Conservation (phyloP, 768 basidiomycete genomes). For the Stropharia rugosoannulata region DNA sequence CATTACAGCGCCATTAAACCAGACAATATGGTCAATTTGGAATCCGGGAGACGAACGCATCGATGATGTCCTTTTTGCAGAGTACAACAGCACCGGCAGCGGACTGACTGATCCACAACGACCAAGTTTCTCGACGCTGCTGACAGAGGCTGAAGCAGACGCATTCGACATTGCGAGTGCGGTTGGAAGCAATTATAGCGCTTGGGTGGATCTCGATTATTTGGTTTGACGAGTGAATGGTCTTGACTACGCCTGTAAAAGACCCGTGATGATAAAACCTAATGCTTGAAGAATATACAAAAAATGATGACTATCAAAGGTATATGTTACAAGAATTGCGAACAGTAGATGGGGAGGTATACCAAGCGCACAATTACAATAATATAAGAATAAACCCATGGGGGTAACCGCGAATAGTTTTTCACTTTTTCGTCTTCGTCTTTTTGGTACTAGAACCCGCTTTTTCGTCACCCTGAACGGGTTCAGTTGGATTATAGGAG, state of each 20-base stretch:
- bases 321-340: not conserved
- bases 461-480: conserved; percentile 38
- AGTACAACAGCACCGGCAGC: conserved; percentile 41
- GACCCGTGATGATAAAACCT: not conserved
- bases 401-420: not conserved
- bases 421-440: conserved; percentile 36
- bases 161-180: conserved; percentile 38
- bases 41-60: conserved; percentile 33
- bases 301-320: not conserved
- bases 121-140: conserved; percentile 36
- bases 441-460: conserved; percentile 39
- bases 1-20: conserved; percentile 37
- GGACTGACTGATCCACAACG: conserved; percentile 30
- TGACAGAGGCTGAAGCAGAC: conserved; percentile 32
- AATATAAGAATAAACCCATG: not conserved
- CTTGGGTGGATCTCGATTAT: conserved; percentile 29
- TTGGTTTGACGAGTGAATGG: conserved; percentile 7
- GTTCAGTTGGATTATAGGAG: not conserved
- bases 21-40: conserved; percentile 47
- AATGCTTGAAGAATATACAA: not conserved
- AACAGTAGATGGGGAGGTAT: not conserved
- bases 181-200: conserved; percentile 39
- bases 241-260: not conserved
- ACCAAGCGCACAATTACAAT: not conserved
- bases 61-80: conserved; percentile 42